A percentile compares a stretch with the other conserved stretches of the same genome.
These are phyloP conservation scores for Paramyrothecium roridum DNA, from an alignment of 2,329 filamentous ascomycete species.

Conservation along the genomic window DNA sequence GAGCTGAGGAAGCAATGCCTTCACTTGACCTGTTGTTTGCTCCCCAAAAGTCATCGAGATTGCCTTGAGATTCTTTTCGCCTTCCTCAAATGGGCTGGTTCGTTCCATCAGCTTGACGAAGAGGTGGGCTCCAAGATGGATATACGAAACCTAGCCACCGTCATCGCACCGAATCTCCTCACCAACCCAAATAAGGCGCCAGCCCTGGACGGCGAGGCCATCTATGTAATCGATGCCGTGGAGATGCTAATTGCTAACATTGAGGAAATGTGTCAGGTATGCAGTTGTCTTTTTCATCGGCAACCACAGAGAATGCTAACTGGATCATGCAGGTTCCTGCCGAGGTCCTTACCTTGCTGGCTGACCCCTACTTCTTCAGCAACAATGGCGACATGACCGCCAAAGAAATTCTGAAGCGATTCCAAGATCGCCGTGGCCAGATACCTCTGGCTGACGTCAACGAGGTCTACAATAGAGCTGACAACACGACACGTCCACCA, in stretches of 20 bases:
- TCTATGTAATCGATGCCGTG: constrained; percentile 89
- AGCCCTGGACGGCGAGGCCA: constrained; percentile 80
- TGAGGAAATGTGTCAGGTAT: constrained; percentile 95
- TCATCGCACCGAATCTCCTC: constrained; percentile 94
- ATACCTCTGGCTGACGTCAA: constrained; percentile 59
- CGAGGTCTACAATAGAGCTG: constrained; percentile 47
- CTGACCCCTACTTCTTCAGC: constrained; percentile 78
- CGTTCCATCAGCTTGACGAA: constrained; percentile 95
- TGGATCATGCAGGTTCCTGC: constrained; percentile 70
- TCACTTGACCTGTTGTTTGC: constrained; percentile 85
- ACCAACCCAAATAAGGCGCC: constrained; percentile 65
- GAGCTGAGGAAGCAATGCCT: constrained; percentile 81
- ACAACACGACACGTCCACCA: not conserved
- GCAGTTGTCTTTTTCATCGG: constrained; percentile 25
- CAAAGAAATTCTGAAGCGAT: constrained; percentile 94
- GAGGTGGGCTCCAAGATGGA: constrained; percentile 99
- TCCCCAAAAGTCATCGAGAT: constrained; percentile 90
- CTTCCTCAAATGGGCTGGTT: constrained; percentile 96
- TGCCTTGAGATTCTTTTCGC: constrained; percentile 92
- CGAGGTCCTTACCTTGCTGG: constrained; percentile 81
- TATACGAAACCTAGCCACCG: constrained; percentile 92
- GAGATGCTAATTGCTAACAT: constrained; percentile 89
- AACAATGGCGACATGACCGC: constrained; percentile 85
- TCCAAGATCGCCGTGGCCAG: constrained; percentile 69
- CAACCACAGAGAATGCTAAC: not conserved